Evolutionary conservation across 345 rosid genomes (phyloP).

Genomic region (thale cress (Arabidopsis thaliana)): TAIR10.1 NC_003070.9:25248001-25248500

Average conservation of each 20-base stretch:
- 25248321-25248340: conserved; percentile 80
- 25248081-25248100: conserved; percentile 1
- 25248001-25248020: too few relatives aligned
- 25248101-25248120: conserved; percentile 73
- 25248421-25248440: background rate
- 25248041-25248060: too few relatives aligned
- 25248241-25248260: background rate
- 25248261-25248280: conserved; percentile 73
- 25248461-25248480: conserved; percentile 74
- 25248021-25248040: too few relatives aligned
- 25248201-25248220: conserved; percentile 6
- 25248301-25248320: conserved; percentile 98
- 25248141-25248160: conserved; percentile 84
- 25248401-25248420: background rate
- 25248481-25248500: conserved; percentile 86
- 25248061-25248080: conserved; percentile 17
- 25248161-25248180: conserved; percentile 74
- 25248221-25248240: background rate
- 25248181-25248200: conserved; percentile 87
- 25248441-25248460: conserved; percentile 79
- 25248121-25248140: conserved; percentile 88
- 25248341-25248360: conserved; percentile 94
- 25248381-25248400: conserved; percentile 3
- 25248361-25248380: conserved; percentile 64
- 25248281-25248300: conserved; percentile 91